Conservation (phyloP, 2,329 filamentous ascomycete genomes). For the Cladophialophora carrionii region DNA sequence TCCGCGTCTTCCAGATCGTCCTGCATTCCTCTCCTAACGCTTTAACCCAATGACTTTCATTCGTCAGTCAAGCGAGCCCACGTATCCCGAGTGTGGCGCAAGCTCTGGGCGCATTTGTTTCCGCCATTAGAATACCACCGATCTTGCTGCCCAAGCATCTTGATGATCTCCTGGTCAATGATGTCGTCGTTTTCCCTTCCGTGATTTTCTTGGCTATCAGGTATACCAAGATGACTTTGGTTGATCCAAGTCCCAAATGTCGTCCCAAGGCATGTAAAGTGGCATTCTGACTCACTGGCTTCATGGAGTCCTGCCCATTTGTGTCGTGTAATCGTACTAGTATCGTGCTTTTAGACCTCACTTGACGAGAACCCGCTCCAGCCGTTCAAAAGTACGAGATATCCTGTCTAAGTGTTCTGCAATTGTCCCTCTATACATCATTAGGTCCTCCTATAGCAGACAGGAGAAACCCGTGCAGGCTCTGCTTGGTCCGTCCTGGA, state of each 20-base stretch:
- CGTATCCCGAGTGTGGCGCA: constrained; percentile 17
- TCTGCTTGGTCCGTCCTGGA: background rate
- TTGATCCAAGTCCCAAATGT: background rate
- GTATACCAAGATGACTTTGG: background rate
- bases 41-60: background rate
- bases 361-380: background rate
- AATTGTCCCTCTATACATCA: background rate
- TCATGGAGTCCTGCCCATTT: background rate
- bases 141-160: background rate
- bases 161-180: constrained; percentile 4
- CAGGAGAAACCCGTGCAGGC: background rate
- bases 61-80: background rate
- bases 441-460: background rate
- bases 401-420: background rate
- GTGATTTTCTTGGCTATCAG: background rate
- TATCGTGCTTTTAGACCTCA: background rate
- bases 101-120: constrained; percentile 7
- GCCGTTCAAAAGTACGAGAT: background rate
- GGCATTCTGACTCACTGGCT: background rate
- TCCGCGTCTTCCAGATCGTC: constrained; percentile 7
- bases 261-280: background rate
- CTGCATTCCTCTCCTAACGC: background rate
- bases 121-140: constrained; percentile 4
- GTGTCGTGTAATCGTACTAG: background rate
- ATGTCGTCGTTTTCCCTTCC: background rate